These are phyloP conservation scores for Paraconiothyrium sp. DNA, from an alignment of 2,329 filamentous ascomycete genomes.

Conservation along the genomic window DNA sequence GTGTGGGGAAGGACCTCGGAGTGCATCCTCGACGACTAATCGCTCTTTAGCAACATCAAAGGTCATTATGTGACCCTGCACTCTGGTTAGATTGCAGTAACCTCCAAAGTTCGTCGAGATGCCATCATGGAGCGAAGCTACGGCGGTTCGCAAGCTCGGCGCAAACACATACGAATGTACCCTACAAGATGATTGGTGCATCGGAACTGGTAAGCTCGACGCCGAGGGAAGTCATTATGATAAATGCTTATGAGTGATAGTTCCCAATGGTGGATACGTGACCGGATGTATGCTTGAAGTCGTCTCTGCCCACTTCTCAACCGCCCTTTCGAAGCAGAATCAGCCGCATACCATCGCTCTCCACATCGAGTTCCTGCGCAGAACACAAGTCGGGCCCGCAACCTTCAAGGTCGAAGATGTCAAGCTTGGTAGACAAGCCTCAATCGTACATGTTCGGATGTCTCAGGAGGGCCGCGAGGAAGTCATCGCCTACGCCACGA, in stretches of 20 bases:
- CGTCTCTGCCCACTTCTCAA: slow-evolving; percentile 66
- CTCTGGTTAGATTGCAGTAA: background rate
- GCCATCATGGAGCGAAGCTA: slow-evolving; percentile 59
- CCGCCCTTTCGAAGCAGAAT: slow-evolving; percentile 65
- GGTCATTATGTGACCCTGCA: slow-evolving; percentile 15
- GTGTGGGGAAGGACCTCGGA: slow-evolving; percentile 18
- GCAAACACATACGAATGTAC: slow-evolving; percentile 67
- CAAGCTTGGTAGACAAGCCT: slow-evolving; percentile 71
- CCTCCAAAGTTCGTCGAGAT: slow-evolving; percentile 31
- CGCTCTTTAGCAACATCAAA: background rate
- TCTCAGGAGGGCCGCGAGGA: slow-evolving; percentile 67
- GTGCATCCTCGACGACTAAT: background rate
- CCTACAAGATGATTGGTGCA: slow-evolving; percentile 69
- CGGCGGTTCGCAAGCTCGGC: slow-evolving; percentile 57
- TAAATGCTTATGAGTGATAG: slow-evolving; percentile 50
- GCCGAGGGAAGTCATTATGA: background rate
- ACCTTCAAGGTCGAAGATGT: slow-evolving; percentile 68
- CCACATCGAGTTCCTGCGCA: slow-evolving; percentile 72
- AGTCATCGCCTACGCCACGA: slow-evolving; percentile 71
- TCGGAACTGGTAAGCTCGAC: slow-evolving; percentile 65
- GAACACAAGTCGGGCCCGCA: slow-evolving; percentile 67
- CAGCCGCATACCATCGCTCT: slow-evolving; percentile 71
- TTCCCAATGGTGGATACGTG: slow-evolving; percentile 77
- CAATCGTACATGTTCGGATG: slow-evolving; percentile 70
- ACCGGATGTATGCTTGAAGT: slow-evolving; percentile 70